Evolutionary conservation across 352 stramenopile species (phyloP).

Genomic region (Globisporangium canariense): DNA sequence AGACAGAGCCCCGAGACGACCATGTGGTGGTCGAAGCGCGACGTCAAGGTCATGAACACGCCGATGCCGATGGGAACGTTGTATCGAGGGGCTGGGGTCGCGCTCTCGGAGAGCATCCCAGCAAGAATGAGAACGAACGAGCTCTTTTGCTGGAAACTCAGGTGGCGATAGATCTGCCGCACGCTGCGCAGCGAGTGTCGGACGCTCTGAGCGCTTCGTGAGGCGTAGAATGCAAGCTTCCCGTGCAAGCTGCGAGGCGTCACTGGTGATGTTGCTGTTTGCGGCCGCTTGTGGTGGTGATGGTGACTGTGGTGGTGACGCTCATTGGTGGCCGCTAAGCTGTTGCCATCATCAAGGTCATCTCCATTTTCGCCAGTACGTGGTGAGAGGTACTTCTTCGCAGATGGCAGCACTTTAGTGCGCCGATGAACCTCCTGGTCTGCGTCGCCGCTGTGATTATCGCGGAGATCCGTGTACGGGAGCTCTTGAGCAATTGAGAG

Average conservation of each 20-base stretch:
- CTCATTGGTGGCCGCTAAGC: background rate
- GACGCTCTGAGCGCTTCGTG: background rate
- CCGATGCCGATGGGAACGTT: conserved; percentile 64
- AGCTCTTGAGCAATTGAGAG: conserved; percentile 6
- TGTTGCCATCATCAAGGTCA: background rate
- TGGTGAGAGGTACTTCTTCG: conserved; percentile 11
- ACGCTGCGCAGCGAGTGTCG: background rate
- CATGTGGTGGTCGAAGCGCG: conserved; percentile 44
- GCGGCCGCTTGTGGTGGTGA: background rate
- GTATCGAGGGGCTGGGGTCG: conserved; percentile 61
- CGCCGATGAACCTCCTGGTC: conserved; percentile 11
- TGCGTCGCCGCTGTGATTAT: background rate
- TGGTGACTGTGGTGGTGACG: background rate
- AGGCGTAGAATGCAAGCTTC: conserved; percentile 26
- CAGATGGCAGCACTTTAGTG: conserved; percentile 2
- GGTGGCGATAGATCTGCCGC: conserved; percentile 28
- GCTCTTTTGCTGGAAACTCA: conserved; percentile 52
- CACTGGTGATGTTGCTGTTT: background rate
- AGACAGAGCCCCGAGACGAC: conserved; percentile 50
- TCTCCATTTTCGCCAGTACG: background rate
- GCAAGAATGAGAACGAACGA: conserved; percentile 51
- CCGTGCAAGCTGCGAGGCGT: conserved; percentile 22
- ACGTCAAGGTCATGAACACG: conserved; percentile 36
- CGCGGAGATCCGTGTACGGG: background rate
- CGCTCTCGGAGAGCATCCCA: conserved; percentile 59